Evolutionary conservation across 768 basidiomycete species (phyloP), one percentile per base, ranked within the genome.

Genomic region (Sarcodon sp.): DNA sequence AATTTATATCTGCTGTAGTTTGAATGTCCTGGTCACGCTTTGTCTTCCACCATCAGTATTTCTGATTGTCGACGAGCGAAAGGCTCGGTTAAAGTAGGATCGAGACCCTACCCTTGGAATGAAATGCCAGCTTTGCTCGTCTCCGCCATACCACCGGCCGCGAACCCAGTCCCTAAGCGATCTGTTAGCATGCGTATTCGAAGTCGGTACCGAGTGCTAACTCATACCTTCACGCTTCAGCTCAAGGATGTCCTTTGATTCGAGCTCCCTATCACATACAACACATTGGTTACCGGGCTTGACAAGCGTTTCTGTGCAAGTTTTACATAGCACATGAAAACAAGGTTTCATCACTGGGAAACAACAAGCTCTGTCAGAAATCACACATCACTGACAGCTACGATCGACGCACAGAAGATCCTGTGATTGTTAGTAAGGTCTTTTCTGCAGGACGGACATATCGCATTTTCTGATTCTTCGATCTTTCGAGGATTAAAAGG

Each of bases 61-160:
- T 27, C 21, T 27, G 21, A 27, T 27, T 27, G 21, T 27, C 21
- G 21, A 27, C 21, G 21, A 27, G 21, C 4, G 21, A 27, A 27
- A 27, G 21, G 21, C 21, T 27, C 21, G 21, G 21, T 2, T 38
- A 38, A 38, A 5, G 5, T 13, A 13, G 18, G 13, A 27, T 13
- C 39, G 15, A 9, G 39, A 16, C 3, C 18, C 49, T 54, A 91
- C 38, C 87, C 89, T 59, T 93, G 89, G 69, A 97, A 94, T 0
- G 89, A 83, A 10, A 89, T 66, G 1, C 89, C 90, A 31, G 69
- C 70, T 61, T 77, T 83, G 35, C 77, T 80, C 0, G 86, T 84
- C 65, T 94, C 89, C n/a, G 91, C 89, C 54, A 90, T 64, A 6
- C 93, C 93, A n/a, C 93, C 92, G 47, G 87, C 86, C 7, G 93